Evolutionary conservation across 495 filamentous ascomycete genomes (phyloP).

Genomic region (Xylaria castorea): DNA sequence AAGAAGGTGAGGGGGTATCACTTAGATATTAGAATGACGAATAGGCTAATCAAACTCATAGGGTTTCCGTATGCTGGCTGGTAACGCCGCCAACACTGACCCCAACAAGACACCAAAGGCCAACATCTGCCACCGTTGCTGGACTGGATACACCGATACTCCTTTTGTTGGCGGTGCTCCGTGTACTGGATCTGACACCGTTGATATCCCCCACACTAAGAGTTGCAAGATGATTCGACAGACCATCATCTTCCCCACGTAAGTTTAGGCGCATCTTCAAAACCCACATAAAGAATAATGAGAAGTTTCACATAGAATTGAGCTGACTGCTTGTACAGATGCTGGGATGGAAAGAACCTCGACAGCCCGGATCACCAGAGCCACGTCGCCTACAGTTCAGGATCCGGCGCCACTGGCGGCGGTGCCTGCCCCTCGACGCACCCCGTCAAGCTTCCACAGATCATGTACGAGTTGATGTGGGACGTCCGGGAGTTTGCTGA

Average conservation of each 20-base stretch:
- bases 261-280: slow-evolving; percentile 21
- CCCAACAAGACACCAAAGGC: slow-evolving; percentile 53
- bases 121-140: slow-evolving; percentile 65
- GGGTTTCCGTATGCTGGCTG: slow-evolving; percentile 65
- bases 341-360: slow-evolving; percentile 62
- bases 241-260: slow-evolving; percentile 67
- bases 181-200: slow-evolving; percentile 58
- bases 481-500: slow-evolving; percentile 62
- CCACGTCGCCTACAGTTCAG: slow-evolving; percentile 65
- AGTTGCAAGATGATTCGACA: slow-evolving; percentile 63
- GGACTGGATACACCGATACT: slow-evolving; percentile 56
- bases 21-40: slow-evolving; percentile 30
- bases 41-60: slow-evolving; percentile 52
- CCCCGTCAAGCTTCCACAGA: slow-evolving; percentile 67
- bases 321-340: slow-evolving; percentile 40
- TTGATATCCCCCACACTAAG: slow-evolving; percentile 59
- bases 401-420: slow-evolving; percentile 55
- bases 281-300: background rate
- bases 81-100: slow-evolving; percentile 58
- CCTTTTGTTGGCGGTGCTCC: slow-evolving; percentile 56
- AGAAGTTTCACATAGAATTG: slow-evolving; percentile 38
- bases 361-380: slow-evolving; percentile 68
- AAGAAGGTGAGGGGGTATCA: slow-evolving; percentile 58
- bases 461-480: slow-evolving; percentile 77
- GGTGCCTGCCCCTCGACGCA: slow-evolving; percentile 66